Evolutionary conservation across 306 rosid genomes (phyloP).

Genomic region (Gastrolobium bilobum): DNA sequence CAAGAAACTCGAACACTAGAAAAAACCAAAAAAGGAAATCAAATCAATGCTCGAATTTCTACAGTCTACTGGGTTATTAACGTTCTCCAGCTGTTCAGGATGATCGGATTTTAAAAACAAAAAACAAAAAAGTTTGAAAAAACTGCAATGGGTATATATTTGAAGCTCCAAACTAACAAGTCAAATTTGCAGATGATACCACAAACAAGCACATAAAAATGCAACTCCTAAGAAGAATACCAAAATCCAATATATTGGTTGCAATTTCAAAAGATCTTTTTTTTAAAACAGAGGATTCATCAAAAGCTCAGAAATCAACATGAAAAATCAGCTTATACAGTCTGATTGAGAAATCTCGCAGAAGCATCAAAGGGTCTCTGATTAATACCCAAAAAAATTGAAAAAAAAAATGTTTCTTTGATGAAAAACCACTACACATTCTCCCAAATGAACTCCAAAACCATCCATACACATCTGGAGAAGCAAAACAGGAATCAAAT

Average conservation of each 20-base stretch:
- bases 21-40: constrained; percentile 28
- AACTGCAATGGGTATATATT: neutral
- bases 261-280: constrained; percentile 25
- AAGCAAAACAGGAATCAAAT: constrained; percentile 25
- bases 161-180: constrained; percentile 33
- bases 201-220: constrained; percentile 26
- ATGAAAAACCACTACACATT: constrained; percentile 36
- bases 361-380: constrained; percentile 46
- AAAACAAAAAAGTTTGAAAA: neutral
- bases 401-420: constrained; percentile 11
- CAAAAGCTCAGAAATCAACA: constrained; percentile 30
- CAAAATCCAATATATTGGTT: constrained; percentile 28
- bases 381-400: constrained; percentile 34
- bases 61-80: neutral
- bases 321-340: constrained; percentile 25
- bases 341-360: constrained; percentile 33
- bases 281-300: constrained; percentile 33
- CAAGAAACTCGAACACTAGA: constrained; percentile 5
- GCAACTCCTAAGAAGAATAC: constrained; percentile 15
- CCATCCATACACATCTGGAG: neutral
- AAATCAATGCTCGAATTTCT: neutral
- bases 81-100: constrained; percentile 35
- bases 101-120: neutral
- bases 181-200: constrained; percentile 28
- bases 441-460: constrained; percentile 45